Percentiles rank a stretch among this genome's conserved stretches.
Conservation (phyloP, 225 moss, liverwort and hornwort species). For the Takakia lepidozioides region DNA sequence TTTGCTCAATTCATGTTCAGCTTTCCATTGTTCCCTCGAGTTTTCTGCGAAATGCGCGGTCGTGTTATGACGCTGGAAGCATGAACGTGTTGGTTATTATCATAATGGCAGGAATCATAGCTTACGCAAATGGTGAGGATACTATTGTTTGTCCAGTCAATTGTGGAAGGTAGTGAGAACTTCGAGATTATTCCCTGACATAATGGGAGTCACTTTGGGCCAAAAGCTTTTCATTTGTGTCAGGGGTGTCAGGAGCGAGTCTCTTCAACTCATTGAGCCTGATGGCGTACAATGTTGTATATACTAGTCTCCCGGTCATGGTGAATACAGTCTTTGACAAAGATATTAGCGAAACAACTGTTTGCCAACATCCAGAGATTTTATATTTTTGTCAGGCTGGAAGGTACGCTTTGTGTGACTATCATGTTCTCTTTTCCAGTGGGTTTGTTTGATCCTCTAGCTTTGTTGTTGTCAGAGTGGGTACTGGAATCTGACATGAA, state of each 20-base stretch:
- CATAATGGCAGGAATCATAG: too few species aligned
- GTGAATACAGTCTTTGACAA: conserved; percentile 84
- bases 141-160: too few species aligned
- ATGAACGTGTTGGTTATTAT: too few species aligned
- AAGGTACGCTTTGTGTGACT: conserved; percentile 35
- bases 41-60: too few species aligned
- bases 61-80: too few species aligned
- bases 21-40: too few species aligned
- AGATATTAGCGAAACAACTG: conserved; percentile 77
- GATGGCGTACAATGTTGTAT: conserved; percentile 94
- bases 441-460: too few species aligned
- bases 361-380: conserved; percentile 86
- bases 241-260: conserved; percentile 91
- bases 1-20: neutral
- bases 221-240: conserved; percentile 82
- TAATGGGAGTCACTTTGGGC: too few species aligned
- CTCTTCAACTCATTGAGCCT: conserved; percentile 96
- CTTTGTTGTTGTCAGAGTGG: neutral
- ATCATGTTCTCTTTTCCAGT: neutral
- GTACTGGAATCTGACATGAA: neutral
- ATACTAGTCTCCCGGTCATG: conserved; percentile 90
- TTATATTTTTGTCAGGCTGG: conserved; percentile 90
- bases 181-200: too few species aligned
- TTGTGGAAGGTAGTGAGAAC: too few species aligned
- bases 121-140: too few species aligned